These are phyloP conservation scores for Furcasterigmium furcatum DNA, from an alignment of 2,329 filamentous ascomycete species.

Conservation along the genomic window DNA sequence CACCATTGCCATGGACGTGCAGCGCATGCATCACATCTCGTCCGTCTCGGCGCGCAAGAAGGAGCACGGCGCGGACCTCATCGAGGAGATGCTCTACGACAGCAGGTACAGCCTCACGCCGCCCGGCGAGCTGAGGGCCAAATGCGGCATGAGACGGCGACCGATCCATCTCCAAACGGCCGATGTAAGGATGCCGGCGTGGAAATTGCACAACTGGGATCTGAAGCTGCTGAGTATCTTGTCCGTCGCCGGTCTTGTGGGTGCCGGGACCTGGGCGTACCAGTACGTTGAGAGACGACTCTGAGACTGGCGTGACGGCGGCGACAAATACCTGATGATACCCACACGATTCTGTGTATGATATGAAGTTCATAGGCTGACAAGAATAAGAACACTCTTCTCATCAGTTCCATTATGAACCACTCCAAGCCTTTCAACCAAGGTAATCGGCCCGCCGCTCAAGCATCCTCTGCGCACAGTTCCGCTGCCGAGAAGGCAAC, in stretches of 20 bases:
- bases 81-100: conserved; percentile 38
- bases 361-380: no score
- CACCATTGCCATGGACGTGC: conserved; percentile 23
- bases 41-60: conserved; percentile 30
- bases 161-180: conserved; percentile 42
- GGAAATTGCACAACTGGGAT: conserved; percentile 8
- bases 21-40: conserved; percentile 34
- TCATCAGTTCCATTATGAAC: no score
- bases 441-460: no score
- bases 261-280: neutral
- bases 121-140: neutral
- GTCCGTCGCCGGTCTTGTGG: neutral
- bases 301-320: no score
- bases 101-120: conserved; percentile 15
- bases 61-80: conserved; percentile 31
- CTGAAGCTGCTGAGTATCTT: neutral
- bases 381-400: no score
- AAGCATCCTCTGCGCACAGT: no score
- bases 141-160: conserved; percentile 13
- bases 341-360: no score
- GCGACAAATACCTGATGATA: no score
- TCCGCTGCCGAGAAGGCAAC: no score
- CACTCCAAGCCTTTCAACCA: no score
- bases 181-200: conserved; percentile 30
- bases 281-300: neutral